phyloP scores from a whole-genome alignment of 2,329 filamentous ascomycete genomes.

The Xylariaceae sp. region DNA sequence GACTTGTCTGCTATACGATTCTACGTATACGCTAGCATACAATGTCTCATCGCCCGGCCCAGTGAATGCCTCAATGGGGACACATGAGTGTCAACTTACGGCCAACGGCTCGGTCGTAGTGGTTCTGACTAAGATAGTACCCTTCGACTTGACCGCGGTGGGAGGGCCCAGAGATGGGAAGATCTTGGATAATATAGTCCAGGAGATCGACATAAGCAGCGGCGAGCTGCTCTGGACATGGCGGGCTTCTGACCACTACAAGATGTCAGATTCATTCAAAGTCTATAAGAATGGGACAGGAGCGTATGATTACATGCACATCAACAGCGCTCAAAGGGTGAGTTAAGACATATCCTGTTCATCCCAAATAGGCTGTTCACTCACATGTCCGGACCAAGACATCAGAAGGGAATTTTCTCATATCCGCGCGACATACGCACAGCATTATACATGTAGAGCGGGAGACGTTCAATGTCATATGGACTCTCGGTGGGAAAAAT shows the following conservation, averaged over 20 bases:
- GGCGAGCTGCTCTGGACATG: conserved; percentile 19
- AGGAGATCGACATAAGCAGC: conserved; percentile 21
- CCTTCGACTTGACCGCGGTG: conserved; percentile 14
- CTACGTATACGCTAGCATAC: conserved; percentile 24
- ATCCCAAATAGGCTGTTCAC: background rate
- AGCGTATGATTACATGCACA: conserved; percentile 18
- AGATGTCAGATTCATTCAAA: conserved; percentile 15
- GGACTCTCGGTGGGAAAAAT: conserved; percentile 20
- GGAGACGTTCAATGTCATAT: conserved; percentile 10
- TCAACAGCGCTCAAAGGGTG: conserved; percentile 21
- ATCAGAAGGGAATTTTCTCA: conserved; percentile 20
- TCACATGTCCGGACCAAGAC: conserved; percentile 4
- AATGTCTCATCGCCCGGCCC: conserved; percentile 15
- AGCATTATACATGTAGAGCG: conserved; percentile 14
- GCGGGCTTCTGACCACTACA: conserved; percentile 17
- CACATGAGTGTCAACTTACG: conserved; percentile 27
- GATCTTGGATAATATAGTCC: conserved; percentile 17
- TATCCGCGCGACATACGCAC: conserved; percentile 17
- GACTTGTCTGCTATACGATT: conserved; percentile 22
- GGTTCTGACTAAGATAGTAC: conserved; percentile 20
- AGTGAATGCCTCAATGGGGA: conserved; percentile 14
- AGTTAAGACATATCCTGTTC: background rate
- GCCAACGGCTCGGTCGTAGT: conserved; percentile 21
- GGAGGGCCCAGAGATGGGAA: conserved; percentile 14
- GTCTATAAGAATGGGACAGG: conserved; percentile 2